Evolutionary conservation across 208 protist species (phyloP).

Genomic region (Crithidia bombi): DNA sequence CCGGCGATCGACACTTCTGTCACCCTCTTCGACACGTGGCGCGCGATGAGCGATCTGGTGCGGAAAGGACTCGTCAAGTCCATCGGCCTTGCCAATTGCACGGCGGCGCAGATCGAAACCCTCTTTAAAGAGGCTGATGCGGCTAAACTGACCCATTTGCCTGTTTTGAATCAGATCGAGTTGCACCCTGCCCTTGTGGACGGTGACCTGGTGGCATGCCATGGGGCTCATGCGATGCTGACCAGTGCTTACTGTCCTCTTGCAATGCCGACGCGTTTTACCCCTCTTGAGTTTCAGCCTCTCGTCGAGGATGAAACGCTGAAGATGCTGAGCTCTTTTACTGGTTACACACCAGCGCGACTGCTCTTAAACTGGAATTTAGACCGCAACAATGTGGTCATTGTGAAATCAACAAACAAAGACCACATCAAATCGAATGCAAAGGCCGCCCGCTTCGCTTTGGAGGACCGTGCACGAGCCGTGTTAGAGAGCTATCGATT

Average conservation of each 20-base stretch:
- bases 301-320: conserved; percentile 55
- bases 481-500: conserved; percentile 66
- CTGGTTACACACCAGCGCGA: conserved; percentile 68
- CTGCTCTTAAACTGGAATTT: conserved; percentile 83
- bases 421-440: conserved; percentile 85
- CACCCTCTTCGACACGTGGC: conserved; percentile 81
- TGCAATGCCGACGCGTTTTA: conserved; percentile 74
- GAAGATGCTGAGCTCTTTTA: conserved; percentile 53
- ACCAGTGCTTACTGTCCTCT: conserved; percentile 89
- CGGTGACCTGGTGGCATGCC: conserved; percentile 48
- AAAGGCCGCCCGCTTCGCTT: conserved; percentile 75
- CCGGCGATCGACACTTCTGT: conserved; percentile 60
- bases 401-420: conserved; percentile 78
- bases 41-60: conserved; percentile 85
- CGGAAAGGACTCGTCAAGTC: conserved; percentile 84
- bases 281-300: conserved; percentile 55
- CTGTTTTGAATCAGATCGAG: conserved; percentile 93
- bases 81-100: conserved; percentile 92
- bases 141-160: conserved; percentile 35
- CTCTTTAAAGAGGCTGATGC: conserved; percentile 36
- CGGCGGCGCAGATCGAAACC: conserved; percentile 53
- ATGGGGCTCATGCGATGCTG: conserved; percentile 65
- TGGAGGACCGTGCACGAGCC: conserved; percentile 58
- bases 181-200: conserved; percentile 79
- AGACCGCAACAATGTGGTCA: conserved; percentile 82